These are phyloP conservation scores for Waltergamsia citrina DNA, from an alignment of 2,329 filamentous ascomycete species.

Conservation along the genomic window DNA sequence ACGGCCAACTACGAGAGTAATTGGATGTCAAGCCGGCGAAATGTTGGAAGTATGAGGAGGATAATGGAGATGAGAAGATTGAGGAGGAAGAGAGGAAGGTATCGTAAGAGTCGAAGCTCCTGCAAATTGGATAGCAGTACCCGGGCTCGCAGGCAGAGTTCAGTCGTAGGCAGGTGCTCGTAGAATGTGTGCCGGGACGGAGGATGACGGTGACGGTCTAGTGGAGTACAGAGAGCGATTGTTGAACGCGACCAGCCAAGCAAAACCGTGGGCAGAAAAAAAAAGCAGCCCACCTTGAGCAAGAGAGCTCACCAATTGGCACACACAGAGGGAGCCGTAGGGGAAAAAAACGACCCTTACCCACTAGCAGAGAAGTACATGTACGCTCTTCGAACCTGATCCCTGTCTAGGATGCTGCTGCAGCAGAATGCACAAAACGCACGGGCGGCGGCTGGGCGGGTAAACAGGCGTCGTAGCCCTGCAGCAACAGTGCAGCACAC, in stretches of 20 bases:
- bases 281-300: too few relatives aligned
- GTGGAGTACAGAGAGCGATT: conserved; percentile 1
- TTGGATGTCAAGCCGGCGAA: neutral
- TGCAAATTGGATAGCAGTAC: too few relatives aligned
- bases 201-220: neutral
- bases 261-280: neutral
- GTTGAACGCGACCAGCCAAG: conserved; percentile 1
- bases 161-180: too few relatives aligned
- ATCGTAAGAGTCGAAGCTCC: neutral
- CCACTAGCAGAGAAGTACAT: too few relatives aligned
- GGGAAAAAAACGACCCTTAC: neutral
- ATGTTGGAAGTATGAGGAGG: neutral
- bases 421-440: neutral
- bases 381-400: too few relatives aligned
- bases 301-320: too few relatives aligned
- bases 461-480: neutral
- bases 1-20: neutral
- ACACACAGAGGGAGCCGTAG: too few relatives aligned
- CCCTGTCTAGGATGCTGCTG: neutral
- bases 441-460: neutral
- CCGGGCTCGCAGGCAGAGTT: too few relatives aligned
- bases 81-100: neutral
- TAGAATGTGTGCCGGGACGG: neutral
- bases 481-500: conserved; percentile 1
- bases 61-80: neutral